Conservation (phyloP, 371 early-diverging fungal genomes). For the Mucor sp. region DNA sequence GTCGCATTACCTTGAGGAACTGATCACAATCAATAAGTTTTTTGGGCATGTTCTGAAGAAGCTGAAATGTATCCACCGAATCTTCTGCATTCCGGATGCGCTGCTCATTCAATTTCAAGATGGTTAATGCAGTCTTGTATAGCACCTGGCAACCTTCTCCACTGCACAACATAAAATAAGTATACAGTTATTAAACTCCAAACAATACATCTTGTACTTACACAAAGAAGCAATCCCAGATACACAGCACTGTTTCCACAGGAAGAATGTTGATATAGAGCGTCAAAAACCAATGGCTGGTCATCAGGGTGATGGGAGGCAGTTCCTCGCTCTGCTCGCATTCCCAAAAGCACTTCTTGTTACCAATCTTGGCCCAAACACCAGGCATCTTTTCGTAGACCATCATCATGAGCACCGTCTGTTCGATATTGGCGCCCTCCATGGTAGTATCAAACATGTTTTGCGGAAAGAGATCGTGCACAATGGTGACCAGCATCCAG, state of each 20-base stretch:
- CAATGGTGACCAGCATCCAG: slow-evolving; percentile 78
- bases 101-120: slow-evolving; percentile 72
- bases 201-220: slow-evolving; percentile 27
- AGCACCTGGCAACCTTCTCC: slow-evolving; percentile 82
- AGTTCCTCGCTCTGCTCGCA: slow-evolving; percentile 53
- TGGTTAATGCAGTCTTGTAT: slow-evolving; percentile 75
- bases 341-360: slow-evolving; percentile 55
- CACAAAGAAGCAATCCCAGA: slow-evolving; percentile 86
- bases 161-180: background rate
- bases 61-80: slow-evolving; percentile 65
- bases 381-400: slow-evolving; percentile 61
- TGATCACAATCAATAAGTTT: slow-evolving; percentile 69
- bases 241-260: slow-evolving; percentile 73
- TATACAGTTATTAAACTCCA: background rate
- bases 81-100: slow-evolving; percentile 63
- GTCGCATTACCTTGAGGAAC: slow-evolving; percentile 58
- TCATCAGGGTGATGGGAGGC: slow-evolving; percentile 74
- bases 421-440: slow-evolving; percentile 78
- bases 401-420: slow-evolving; percentile 71
- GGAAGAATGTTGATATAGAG: slow-evolving; percentile 81
- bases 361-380: slow-evolving; percentile 57
- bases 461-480: slow-evolving; percentile 73
- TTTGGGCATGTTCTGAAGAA: slow-evolving; percentile 67
- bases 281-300: slow-evolving; percentile 85
- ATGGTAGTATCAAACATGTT: slow-evolving; percentile 80